Evolutionary conservation across 352 stramenopile genomes (phyloP).

Genomic region (Phytophthora uliginosa): DNA sequence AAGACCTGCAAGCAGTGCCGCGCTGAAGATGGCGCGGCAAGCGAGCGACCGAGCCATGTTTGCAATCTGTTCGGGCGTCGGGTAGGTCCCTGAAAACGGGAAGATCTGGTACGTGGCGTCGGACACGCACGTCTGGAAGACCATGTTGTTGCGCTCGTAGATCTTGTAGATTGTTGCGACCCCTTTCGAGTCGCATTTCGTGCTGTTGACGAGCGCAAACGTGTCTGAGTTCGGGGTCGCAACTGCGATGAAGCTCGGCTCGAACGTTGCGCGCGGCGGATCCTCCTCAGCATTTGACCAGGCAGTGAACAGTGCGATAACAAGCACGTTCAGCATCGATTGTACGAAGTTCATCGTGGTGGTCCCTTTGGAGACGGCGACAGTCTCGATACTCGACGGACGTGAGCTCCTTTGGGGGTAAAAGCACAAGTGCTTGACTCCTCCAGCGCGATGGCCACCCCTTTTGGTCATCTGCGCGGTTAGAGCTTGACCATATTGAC

Average conservation of each 20-base stretch:
- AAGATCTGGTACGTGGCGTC: constrained; percentile 60
- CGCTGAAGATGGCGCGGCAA: constrained; percentile 53
- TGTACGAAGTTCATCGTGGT: constrained; percentile 29
- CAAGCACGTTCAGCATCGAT: constrained; percentile 8
- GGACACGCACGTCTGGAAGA: constrained; percentile 58
- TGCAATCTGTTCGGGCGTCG: constrained; percentile 44
- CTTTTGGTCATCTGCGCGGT: background rate
- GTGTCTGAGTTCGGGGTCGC: constrained; percentile 37
- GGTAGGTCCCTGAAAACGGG: constrained; percentile 46
- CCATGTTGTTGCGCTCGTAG: constrained; percentile 55
- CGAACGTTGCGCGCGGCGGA: constrained; percentile 19
- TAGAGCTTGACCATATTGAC: constrained; percentile 15
- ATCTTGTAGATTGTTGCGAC: constrained; percentile 46
- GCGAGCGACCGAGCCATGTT: constrained; percentile 45
- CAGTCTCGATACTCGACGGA: background rate
- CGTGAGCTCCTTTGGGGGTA: background rate
- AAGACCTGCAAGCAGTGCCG: constrained; percentile 41
- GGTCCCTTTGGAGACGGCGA: constrained; percentile 2
- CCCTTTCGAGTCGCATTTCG: constrained; percentile 39
- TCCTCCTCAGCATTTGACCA: constrained; percentile 3
- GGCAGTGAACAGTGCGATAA: background rate
- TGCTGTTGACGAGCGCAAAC: constrained; percentile 46
- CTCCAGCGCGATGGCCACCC: background rate
- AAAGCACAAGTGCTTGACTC: constrained; percentile 16
- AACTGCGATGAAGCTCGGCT: constrained; percentile 28